Evolutionary conservation across 257 asterid species (phyloP).

Genomic region (Apocynum venetum): DNA sequence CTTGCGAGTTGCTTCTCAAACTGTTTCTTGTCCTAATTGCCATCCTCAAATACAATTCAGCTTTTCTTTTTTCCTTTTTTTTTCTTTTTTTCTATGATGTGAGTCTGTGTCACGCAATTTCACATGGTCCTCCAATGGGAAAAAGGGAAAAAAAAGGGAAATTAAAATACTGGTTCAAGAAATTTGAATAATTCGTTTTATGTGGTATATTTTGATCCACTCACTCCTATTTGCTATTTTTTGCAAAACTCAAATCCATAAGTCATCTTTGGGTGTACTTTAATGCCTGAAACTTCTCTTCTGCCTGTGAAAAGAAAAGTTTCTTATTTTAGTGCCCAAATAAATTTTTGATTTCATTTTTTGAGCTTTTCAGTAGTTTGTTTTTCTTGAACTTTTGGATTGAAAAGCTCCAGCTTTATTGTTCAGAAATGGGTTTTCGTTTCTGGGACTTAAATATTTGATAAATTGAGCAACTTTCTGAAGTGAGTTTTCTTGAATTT

Average conservation of each 20-base stretch:
- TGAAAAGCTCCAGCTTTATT: slow-evolving; percentile 17
- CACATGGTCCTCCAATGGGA: background rate
- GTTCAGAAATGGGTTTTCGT: slow-evolving; percentile 10
- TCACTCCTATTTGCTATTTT: slow-evolving; percentile 14
- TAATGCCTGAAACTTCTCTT: background rate
- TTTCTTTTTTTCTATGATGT: background rate
- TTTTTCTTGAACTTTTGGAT: background rate
- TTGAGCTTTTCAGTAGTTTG: background rate
- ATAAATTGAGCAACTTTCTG: slow-evolving; percentile 32
- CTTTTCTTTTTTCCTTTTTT: too few relatives aligned
- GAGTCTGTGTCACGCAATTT: too few relatives aligned
- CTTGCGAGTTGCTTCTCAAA: too few relatives aligned
- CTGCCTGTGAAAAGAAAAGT: background rate
- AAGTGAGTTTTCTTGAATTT: slow-evolving; percentile 40
- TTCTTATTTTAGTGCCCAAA: background rate
- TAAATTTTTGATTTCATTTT: background rate
- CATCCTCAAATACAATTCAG: too few relatives aligned
- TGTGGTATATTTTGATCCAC: slow-evolving; percentile 32
- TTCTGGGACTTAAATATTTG: slow-evolving; percentile 18
- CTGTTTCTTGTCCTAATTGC: too few relatives aligned
- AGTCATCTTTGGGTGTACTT: background rate
- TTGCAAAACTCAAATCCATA: slow-evolving; percentile 9
- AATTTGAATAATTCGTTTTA: slow-evolving; percentile 11
- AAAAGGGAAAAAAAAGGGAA: background rate
- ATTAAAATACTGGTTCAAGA: background rate